phyloP scores from a whole-genome alignment of 2,329 filamentous ascomycete genomes.

The Ceratocystis papillata region DNA sequence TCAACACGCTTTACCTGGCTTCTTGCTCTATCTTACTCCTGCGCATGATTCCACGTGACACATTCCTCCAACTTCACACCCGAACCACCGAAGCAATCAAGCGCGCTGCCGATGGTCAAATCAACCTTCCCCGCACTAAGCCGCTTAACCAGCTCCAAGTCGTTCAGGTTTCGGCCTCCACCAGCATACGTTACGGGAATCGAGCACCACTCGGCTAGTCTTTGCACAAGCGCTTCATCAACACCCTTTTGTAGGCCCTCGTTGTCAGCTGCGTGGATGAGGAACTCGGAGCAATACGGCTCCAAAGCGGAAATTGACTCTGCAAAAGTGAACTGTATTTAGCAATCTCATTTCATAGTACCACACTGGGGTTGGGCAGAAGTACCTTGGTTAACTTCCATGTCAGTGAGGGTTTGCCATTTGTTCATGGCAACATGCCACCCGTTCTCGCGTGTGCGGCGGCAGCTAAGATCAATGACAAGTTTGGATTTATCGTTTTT shows the following conservation, averaged over 20 bases:
- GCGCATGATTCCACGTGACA: constrained; percentile 66
- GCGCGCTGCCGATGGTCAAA: constrained; percentile 86
- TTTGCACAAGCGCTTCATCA: constrained; percentile 69
- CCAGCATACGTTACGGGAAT: constrained; percentile 96
- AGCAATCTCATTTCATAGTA: background rate
- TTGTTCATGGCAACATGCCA: constrained; percentile 99
- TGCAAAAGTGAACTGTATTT: constrained; percentile 32
- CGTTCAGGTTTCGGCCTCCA: constrained; percentile 70
- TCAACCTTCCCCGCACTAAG: constrained; percentile 76
- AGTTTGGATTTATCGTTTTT: constrained; percentile 66
- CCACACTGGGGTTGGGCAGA: background rate
- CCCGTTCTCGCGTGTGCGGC: constrained; percentile 54
- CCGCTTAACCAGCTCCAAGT: constrained; percentile 69
- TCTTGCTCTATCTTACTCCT: constrained; percentile 28
- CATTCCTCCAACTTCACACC: constrained; percentile 84
- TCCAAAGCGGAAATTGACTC: constrained; percentile 72
- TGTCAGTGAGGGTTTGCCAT: constrained; percentile 96
- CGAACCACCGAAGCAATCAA: constrained; percentile 88
- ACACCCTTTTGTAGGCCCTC: constrained; percentile 88
- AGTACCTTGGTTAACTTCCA: constrained; percentile 78
- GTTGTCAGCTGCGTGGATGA: constrained; percentile 94
- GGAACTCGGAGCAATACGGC: constrained; percentile 89
- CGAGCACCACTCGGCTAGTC: constrained; percentile 71
- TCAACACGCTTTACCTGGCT: background rate
- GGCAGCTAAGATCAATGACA: constrained; percentile 90